Evolutionary conservation across 106 monocot species (phyloP).

Genomic region (Dendrobium chrysotoxum): DNA sequence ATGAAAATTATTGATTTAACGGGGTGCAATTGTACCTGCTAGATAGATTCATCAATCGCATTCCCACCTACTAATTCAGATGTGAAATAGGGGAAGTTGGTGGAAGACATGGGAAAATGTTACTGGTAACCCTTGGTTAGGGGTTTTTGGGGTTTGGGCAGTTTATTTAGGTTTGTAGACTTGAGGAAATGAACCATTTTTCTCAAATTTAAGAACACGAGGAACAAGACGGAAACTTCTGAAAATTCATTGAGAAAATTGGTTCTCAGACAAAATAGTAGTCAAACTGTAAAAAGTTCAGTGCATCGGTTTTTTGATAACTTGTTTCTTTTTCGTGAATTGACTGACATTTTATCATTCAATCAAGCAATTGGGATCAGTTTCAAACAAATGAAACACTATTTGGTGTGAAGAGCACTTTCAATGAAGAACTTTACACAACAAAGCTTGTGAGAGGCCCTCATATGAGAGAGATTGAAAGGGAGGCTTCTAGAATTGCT

Average conservation of each 20-base stretch:
- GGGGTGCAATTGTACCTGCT: not conserved
- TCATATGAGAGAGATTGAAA: conserved; percentile 67
- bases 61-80: not conserved
- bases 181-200: not conserved
- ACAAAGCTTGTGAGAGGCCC: conserved; percentile 97
- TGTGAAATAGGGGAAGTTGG: not conserved
- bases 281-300: not conserved
- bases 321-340: not conserved
- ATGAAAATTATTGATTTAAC: not conserved
- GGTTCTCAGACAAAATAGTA: not conserved
- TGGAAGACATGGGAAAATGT: not conserved
- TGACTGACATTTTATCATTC: conserved; percentile 5
- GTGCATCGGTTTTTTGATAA: not conserved
- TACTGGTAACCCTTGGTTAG: not conserved
- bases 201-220: not conserved
- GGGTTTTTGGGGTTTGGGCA: not conserved
- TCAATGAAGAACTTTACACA: conserved; percentile 93
- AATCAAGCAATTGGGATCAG: conserved; percentile 88
- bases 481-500: conserved; percentile 75
- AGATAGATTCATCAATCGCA: not conserved
- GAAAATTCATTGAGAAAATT: not conserved
- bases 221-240: not conserved
- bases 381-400: conserved; percentile 78
- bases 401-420: conserved; percentile 98
- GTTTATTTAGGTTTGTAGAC: not conserved